Conservation (phyloP, 2,329 filamentous ascomycete genomes). For the Blastomyces emzantsi region DNA sequence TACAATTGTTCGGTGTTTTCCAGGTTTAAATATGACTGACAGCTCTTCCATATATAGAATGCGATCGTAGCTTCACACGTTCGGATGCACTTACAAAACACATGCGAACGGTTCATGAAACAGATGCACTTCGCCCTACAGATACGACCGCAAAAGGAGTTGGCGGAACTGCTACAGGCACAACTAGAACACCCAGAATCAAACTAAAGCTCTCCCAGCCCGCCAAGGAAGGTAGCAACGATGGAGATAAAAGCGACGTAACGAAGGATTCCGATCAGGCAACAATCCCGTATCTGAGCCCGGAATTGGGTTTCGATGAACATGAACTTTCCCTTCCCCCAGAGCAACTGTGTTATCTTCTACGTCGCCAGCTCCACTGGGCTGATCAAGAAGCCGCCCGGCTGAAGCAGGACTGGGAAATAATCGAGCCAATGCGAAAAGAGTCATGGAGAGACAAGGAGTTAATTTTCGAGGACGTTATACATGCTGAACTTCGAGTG, state of each 20-base stretch:
- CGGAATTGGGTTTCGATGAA: conserved; percentile 36
- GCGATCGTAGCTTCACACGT: conserved; percentile 90
- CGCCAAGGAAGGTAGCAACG: conserved; percentile 24
- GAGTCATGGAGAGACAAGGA: conserved; percentile 37
- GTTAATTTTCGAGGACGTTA: conserved; percentile 35
- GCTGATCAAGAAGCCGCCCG: conserved; percentile 36
- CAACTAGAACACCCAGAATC: conserved; percentile 32
- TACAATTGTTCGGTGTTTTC: not conserved
- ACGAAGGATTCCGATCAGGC: conserved; percentile 29
- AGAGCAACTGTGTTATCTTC: conserved; percentile 36
- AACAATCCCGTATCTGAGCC: conserved; percentile 30
- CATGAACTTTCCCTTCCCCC: conserved; percentile 36
- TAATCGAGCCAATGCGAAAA: conserved; percentile 30
- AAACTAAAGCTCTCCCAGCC: conserved; percentile 35
- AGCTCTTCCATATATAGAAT: conserved; percentile 52
- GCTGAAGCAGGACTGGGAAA: conserved; percentile 34
- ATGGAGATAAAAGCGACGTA: conserved; percentile 18
- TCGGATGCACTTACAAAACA: conserved; percentile 96
- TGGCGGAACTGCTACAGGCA: conserved; percentile 22
- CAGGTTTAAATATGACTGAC: not conserved
- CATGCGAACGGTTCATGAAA: conserved; percentile 98
- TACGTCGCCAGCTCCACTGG: conserved; percentile 42
- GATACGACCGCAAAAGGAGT: conserved; percentile 36
- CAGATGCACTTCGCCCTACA: conserved; percentile 73
- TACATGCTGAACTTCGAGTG: conserved; percentile 34